Conservation (phyloP, 164 flowering plant species). For the Tetrastigma voinierianum region DNA sequence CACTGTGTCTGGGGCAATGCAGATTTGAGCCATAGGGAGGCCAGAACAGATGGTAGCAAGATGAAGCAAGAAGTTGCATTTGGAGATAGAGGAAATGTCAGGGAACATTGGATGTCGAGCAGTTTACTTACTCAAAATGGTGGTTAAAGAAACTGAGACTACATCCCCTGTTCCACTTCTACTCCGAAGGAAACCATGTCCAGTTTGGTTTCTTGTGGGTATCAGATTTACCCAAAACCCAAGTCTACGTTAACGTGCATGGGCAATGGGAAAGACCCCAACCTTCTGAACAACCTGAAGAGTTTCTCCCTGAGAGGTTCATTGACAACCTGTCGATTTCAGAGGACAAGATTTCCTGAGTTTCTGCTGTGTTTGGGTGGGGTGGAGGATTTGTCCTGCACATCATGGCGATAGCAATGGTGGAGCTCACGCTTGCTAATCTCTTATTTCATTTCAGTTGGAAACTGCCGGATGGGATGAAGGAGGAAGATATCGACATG, state of each 20-base stretch:
- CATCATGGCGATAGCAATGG: conserved; percentile 23
- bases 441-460: conserved; percentile 46
- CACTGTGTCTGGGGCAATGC: conserved; percentile 36
- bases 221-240: conserved; percentile 26
- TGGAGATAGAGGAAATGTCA: conserved; percentile 22
- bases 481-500: conserved; percentile 38
- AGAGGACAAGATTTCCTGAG: conserved; percentile 39
- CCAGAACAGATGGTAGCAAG: conserved; percentile 30
- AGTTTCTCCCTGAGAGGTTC: conserved; percentile 42
- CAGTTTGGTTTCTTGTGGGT: conserved; percentile 17
- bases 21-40: no score
- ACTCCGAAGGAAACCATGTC: conserved; percentile 33
- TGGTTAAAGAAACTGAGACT: conserved; percentile 35
- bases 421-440: conserved; percentile 42
- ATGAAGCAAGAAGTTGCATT: conserved; percentile 15
- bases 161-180: conserved; percentile 38
- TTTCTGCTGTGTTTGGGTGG: conserved; percentile 38
- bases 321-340: conserved; percentile 25
- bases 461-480: conserved; percentile 45
- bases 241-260: conserved; percentile 28
- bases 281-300: conserved; percentile 32
- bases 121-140: conserved; percentile 24
- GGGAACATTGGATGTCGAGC: conserved; percentile 16
- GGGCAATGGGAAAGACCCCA: conserved; percentile 43
- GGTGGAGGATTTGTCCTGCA: conserved; percentile 43